Percentiles rank a stretch among this genome's conserved stretches.
Evolutionary conservation across 495 filamentous ascomycete species (phyloP).

Genomic region (Podospora fimiseda): DNA sequence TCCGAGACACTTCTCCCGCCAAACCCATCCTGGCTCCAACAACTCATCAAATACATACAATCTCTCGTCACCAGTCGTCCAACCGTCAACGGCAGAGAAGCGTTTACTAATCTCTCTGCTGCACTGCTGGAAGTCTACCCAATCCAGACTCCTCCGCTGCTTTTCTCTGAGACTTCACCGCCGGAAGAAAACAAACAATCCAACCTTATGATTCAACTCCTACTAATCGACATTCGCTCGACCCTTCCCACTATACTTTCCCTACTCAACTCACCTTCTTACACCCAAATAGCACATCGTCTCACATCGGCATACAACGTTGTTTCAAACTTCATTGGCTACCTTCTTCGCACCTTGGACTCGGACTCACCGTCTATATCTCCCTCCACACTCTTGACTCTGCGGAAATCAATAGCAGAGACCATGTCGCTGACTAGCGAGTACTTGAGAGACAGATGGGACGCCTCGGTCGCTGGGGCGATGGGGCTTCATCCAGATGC

Average conservation of each 20-base stretch:
- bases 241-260: slow-evolving; percentile 55
- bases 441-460: slow-evolving; percentile 60
- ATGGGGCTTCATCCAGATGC: slow-evolving; percentile 47
- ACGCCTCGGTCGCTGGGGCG: slow-evolving; percentile 49
- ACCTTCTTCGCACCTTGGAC: slow-evolving; percentile 46
- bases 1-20: slow-evolving; percentile 27
- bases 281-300: slow-evolving; percentile 42
- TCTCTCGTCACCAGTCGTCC: slow-evolving; percentile 42
- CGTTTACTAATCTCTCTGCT: slow-evolving; percentile 45
- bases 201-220: slow-evolving; percentile 51
- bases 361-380: slow-evolving; percentile 31
- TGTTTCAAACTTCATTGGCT: slow-evolving; percentile 52
- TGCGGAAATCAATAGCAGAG: slow-evolving; percentile 52
- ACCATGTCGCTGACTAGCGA: slow-evolving; percentile 54
- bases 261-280: slow-evolving; percentile 43
- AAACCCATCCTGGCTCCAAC: slow-evolving; percentile 39
- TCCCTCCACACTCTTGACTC: slow-evolving; percentile 50
- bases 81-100: slow-evolving; percentile 38
- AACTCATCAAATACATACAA: slow-evolving; percentile 34
- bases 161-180: slow-evolving; percentile 35
- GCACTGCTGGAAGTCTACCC: slow-evolving; percentile 50
- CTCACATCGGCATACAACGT: slow-evolving; percentile 55
- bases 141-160: slow-evolving; percentile 30
- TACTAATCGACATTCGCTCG: slow-evolving; percentile 56
- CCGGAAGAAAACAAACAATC: slow-evolving; percentile 4